These are phyloP conservation scores for Ceratobasidium papillatum DNA, from an alignment of 1,284 basidiomycete genomes.

Conservation along the genomic window DNA sequence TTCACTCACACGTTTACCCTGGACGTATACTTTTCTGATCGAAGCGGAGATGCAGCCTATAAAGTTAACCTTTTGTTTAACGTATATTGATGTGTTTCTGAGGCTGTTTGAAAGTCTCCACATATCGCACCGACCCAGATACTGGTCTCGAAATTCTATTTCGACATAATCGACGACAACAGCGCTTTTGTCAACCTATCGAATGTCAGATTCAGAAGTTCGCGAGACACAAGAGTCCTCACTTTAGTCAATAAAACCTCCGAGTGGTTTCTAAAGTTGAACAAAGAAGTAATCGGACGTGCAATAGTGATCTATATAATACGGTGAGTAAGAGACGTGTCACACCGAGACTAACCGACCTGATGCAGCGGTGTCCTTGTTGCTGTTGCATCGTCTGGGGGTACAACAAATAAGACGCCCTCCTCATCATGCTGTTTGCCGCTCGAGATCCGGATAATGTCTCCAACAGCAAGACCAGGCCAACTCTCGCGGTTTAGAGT, in stretches of 20 bases:
- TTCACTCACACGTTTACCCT: constrained; percentile 64
- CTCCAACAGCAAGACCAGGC: constrained; percentile 77
- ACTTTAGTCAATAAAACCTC: constrained; percentile 77
- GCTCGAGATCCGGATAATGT: constrained; percentile 67
- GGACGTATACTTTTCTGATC: constrained; percentile 77
- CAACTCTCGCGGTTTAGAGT: constrained; percentile 75
- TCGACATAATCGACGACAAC: constrained; percentile 85
- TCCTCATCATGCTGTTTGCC: constrained; percentile 57
- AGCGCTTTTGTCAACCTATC: constrained; percentile 70
- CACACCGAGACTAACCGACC: constrained; percentile 8
- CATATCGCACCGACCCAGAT: constrained; percentile 92
- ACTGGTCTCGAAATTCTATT: constrained; percentile 90
- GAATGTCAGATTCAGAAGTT: constrained; percentile 22
- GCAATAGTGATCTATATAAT: constrained; percentile 72
- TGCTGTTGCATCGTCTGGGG: constrained; percentile 62
- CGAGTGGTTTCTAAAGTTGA: constrained; percentile 72
- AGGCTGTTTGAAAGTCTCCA: constrained; percentile 84
- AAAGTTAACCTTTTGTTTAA: constrained; percentile 80
- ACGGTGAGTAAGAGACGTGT: background rate
- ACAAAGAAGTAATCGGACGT: constrained; percentile 70
- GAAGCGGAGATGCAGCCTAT: constrained; percentile 81
- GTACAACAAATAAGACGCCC: constrained; percentile 71
- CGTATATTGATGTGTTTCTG: constrained; percentile 57
- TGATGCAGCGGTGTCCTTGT: constrained; percentile 34
- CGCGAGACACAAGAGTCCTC: constrained; percentile 35